Base-by-base conservation (phyloP, 768 basidiomycete species). In the Pisolithus albus region DNA sequence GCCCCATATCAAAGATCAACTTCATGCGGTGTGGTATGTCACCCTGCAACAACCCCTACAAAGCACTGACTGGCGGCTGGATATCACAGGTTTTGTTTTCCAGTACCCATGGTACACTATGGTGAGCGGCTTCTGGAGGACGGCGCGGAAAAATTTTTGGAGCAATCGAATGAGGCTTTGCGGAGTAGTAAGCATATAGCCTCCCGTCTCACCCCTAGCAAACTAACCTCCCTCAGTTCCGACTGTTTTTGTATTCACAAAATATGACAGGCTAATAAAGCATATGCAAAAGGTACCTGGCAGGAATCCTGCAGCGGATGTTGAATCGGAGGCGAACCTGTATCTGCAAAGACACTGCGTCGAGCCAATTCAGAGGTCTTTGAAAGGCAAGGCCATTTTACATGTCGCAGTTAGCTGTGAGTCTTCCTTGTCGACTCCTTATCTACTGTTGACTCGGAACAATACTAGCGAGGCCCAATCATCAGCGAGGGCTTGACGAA, bases 11-110 rank as follows among this genome's bases (percentile, higher is more conserved):
- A 51, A 36, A 19, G 57, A 58, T 9, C 34, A 34, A 9, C 41
- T 58, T 5, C 57, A 58, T 39, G 57, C 57, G 13, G 32, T 58
- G 10, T 58, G 57, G 57, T 58, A 47, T 3, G 53, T 5, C 34
- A n/a, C 16, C 38, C 28, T 34, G 34, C 4, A n/a, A 13, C 5
- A 9, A 5, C n/a, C 8, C 1, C 34, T 6, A 16, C 11, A 11
- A 19, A 15, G 9, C 36, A 10, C 24, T 50, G n/a, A 43, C 19
- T 18, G 13, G 13, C 13, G 15, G 2, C 19, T 8, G 8, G 28
- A 50, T 39, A 42, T 13, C 1, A 36, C 10, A 47, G 46, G 46
- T 21, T 47, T 2, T 47, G 52, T 32, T 47, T 53, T 18, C 16
- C 38, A 8, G 37, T 44, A 18, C 52, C 52, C 26, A 39, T 49